Base-by-base conservation (phyloP, 352 stramenopile species). In the Pythium dissotocum region DNA sequence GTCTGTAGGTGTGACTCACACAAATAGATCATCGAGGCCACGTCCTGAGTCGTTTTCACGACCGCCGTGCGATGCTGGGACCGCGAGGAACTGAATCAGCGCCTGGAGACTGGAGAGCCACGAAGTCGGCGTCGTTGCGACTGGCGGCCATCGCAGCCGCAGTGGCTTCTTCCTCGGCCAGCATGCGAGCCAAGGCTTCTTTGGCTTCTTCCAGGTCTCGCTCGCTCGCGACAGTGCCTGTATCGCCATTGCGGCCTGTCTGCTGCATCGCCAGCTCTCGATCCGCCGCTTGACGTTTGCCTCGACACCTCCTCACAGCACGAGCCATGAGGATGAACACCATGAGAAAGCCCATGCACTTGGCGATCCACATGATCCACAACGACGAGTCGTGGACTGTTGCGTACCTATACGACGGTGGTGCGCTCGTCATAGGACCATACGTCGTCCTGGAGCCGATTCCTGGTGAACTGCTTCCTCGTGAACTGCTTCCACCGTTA, bases 131-230 rank as follows among this genome's bases (percentile, higher is more conserved):
- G 18, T 49, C 42, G 42, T 26, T 49, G 16, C 14, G 42, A 49
- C 42, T 49, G 14, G 18, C 16, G 4, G 42, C 42, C 14, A 49
- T 49, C 42, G 42, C 42, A 6, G 18, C 16, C 18, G 42, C 42
- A 8, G 16, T 26, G 18, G 42, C 42, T 26, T 49, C 42, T 49
- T 49, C 42, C 42, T 49, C 42, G 4, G 42, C 42, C 6, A 26
- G 42, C 48, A 58, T 58, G 32, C 28, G 46, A 10, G 48, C 30
- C 10, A 57, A 10, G 13, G 40, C 59, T 7, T 46, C 46, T 10
- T 54, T 58, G 32, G 35, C 24, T 33, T 66, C 60, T 24, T 66
- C 60, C 9, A 66, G 35, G 26, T 66, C 60, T n/a, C 49, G 49
- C 60, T 66, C 60, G 49, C 60, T 66, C 33, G 60, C 60, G 13